Base-by-base conservation (phyloP, 1,284 basidiomycete species). In the Apiotrichum sp. region DNA sequence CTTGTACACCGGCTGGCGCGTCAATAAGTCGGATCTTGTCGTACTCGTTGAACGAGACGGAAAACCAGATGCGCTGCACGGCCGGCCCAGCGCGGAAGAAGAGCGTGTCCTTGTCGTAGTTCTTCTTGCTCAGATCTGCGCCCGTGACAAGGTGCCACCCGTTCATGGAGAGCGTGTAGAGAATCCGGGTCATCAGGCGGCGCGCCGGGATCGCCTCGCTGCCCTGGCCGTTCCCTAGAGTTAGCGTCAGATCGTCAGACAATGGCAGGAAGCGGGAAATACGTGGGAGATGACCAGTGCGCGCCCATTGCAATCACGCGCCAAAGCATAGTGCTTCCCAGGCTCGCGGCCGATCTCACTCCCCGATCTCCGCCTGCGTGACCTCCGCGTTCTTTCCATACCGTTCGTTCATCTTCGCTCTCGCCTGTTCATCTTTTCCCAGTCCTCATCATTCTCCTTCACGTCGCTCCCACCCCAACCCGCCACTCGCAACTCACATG, bases 1-100 rank as follows among this genome's bases (percentile, higher is more conserved):
- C 63, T 13, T 66, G 55, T 9, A 38, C 42, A 3, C 57, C 60
- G 48, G 65, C 61, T 2, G 72, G 71, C 38, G 65, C 53, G 54
- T 74, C 72, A 16, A 74, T 73, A 16, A 74, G 53, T n/a, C 72
- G 62, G 31, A 74, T 61, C 64, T 72, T 73, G 52, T 74, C 71
- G 6, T 39, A 52, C 56, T 71, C 67, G 52, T 73, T 71, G 57
- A 74, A 72, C 6, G 61, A 59, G 3, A 74, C 53, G 11, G 62
- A 40, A 55, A 73, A 74, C 61, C 69, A 67, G 38, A 58, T 63
- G 32, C 67, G 59, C 52, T 66, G 62, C 2, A 54, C 32, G 2
- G 66, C 62, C 22, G 64, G 62, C 4, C 68, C 69, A 1, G 63
- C 55, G 40, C 63, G 65, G 59, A 74, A 67, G 48, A 70, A 61